Evolutionary conservation across 106 monocot species (phyloP).

Genomic region (Dendrobium catenatum): DNA sequence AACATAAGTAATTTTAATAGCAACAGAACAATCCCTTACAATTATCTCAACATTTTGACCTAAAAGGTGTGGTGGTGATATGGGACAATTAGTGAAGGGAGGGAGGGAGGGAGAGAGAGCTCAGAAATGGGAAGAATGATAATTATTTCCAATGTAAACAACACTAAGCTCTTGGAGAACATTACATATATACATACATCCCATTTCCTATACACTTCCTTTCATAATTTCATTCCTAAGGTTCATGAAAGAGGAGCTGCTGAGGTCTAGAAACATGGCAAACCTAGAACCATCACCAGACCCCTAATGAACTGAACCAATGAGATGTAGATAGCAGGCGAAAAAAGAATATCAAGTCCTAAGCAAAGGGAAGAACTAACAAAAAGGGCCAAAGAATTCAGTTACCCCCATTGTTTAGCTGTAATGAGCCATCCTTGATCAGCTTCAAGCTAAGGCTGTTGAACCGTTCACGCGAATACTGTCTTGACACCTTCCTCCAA

Average conservation of each 20-base stretch:
- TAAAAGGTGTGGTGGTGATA: neutral
- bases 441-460: conserved; percentile 48
- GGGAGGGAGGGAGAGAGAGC: neutral
- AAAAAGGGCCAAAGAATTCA: conserved; percentile 8
- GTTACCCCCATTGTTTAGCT: conserved; percentile 9
- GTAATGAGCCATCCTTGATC: conserved; percentile 53
- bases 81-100: neutral
- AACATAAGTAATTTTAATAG: neutral
- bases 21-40: neutral
- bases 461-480: conserved; percentile 67
- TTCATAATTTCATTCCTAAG: neutral
- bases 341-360: neutral
- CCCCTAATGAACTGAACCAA: neutral
- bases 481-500: conserved; percentile 74
- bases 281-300: too few relatives aligned
- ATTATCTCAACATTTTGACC: conserved; percentile 1
- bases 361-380: neutral
- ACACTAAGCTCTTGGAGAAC: neutral
- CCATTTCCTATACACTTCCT: neutral
- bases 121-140: neutral
- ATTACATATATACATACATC: neutral
- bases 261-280: neutral
- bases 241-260: neutral
- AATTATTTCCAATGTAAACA: neutral
- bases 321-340: neutral